Evolutionary conservation across 2,329 filamentous ascomycete species (phyloP), one percentile per base, ranked within the genome.

Genomic region (Fusarium musae): DNA sequence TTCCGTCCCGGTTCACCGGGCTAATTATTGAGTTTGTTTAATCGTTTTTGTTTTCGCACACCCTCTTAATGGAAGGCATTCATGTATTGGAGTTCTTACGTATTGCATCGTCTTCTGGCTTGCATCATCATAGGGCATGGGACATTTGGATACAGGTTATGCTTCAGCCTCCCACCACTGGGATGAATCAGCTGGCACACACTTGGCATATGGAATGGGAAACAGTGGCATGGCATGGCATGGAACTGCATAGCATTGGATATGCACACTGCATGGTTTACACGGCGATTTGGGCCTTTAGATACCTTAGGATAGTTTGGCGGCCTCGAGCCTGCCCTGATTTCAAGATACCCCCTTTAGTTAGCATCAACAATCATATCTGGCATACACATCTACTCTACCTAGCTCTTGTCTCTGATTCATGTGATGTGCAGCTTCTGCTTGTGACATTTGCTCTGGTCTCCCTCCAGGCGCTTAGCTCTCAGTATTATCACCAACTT

Each of bases 261-360:
- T 67, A 66, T 73, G 70, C 61, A 57, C 49, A 63, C 21, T 50
- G 66, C 66, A 70, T 66, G 65, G 32, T 52, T 52, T 71, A 67
- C 61, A 66, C 60, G 58, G 71, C 59, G 63, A 73, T 52, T 30
- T 68, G 43, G 63, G 23, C 40, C 56, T 59, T 61, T 73, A 75
- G 72, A 75, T 75, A 75, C 72, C 69, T 75, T 75, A 73, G 72
- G 72, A 74, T 75, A 75, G 72, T 61, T 65, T 46, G 66, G 66
- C 65, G 69, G 72, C 69, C 47, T 59, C 39, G 61, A 49, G 69
- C 62, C 59, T 43, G 72, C 72, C 63, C 50, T 72, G 72, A 72
- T 70, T 75, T 67, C 52, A 43, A 75, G 72, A 75, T 75, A 75
- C 72, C 72, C 72, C 54, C 53, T 59, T 59, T 72, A 74, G 66